Evolutionary conservation across 176 grass and related monocot genomes (phyloP).

Genomic region (Pharus latifolius): DNA sequence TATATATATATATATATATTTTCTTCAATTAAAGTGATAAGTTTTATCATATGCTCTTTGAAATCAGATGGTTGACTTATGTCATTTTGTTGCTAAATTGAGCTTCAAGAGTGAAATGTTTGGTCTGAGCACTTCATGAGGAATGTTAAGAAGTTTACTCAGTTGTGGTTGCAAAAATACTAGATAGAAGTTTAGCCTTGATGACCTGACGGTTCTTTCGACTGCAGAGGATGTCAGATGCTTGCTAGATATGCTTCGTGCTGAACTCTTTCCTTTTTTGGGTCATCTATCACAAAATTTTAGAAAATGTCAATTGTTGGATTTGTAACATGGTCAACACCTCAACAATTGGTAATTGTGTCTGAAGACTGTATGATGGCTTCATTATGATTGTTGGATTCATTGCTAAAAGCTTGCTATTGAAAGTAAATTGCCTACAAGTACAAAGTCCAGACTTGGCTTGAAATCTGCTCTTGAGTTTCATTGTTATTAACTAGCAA

Average conservation of each 20-base stretch:
- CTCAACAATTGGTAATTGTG: background rate
- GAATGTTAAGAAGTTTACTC: background rate
- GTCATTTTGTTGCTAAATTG: background rate
- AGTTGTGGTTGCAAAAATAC: background rate
- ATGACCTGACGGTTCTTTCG: background rate
- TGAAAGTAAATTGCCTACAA: background rate
- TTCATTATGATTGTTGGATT: background rate
- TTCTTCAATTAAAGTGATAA: too few relatives aligned
- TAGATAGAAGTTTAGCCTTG: background rate
- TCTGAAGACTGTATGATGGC: background rate
- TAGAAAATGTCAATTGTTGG: background rate
- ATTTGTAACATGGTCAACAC: background rate
- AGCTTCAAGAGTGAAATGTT: background rate
- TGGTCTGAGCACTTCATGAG: background rate
- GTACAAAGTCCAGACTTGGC: background rate
- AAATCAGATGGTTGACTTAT: background rate
- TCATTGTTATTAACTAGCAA: background rate
- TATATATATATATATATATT: too few relatives aligned
- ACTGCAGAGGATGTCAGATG: background rate
- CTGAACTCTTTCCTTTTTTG: background rate
- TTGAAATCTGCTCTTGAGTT: background rate
- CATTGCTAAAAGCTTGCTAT: background rate
- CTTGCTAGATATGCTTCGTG: constrained; percentile 7
- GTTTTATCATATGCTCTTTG: too few relatives aligned
- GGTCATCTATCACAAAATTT: background rate